Base-by-base conservation (phyloP, 2,329 filamentous ascomycete genomes). In the Pseudogymnoascus sp. region DNA sequence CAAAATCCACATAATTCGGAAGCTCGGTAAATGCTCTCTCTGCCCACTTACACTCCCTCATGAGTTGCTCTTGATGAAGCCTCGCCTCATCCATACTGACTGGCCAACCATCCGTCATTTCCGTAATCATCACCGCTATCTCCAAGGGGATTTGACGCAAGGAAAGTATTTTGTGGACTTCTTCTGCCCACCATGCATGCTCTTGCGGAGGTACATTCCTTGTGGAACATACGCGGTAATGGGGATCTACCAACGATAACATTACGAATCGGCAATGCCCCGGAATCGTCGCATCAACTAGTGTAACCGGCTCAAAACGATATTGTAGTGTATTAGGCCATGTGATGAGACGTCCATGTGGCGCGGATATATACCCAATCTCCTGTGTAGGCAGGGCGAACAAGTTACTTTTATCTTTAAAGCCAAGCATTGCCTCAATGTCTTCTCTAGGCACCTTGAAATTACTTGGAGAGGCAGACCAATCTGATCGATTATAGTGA, bases 201-300 rank as follows among this genome's bases (percentile, higher is more conserved):
- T 76, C 77, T 66, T 83, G 81, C 3, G 79, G 79, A 0, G 80
- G 79, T 0, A 82, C 74, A 64, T 83, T 80, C 0, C 75, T 73
- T 0, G 78, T 81, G 2, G 75, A 84, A 7, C 82, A 74, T 59
- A 86, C 75, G 4, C 77, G 78, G 6, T 72, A 67, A 38, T 79
- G 68, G 0, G 84, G 84, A 66, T 87, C 84, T 3, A 87, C 79
- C 1, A 87, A 77, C 68, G 80, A 87, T 43, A 87, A 74, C 0
- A 79, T 80, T 0, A 87, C 72, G 62, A 85, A 80, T 66, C 81
- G 81, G 6, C 81, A 75, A 68, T 86, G 81, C 2, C 84, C 84
- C 0, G 81, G 78, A 77, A 78, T 0, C 67, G 76, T 89, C 89
- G 86, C 67, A 65, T 87, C 83, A 1, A 65, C 68, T 0, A 87